Conservation (phyloP, 176 grass and related monocot genomes). For the Ananas comosus region DNA sequence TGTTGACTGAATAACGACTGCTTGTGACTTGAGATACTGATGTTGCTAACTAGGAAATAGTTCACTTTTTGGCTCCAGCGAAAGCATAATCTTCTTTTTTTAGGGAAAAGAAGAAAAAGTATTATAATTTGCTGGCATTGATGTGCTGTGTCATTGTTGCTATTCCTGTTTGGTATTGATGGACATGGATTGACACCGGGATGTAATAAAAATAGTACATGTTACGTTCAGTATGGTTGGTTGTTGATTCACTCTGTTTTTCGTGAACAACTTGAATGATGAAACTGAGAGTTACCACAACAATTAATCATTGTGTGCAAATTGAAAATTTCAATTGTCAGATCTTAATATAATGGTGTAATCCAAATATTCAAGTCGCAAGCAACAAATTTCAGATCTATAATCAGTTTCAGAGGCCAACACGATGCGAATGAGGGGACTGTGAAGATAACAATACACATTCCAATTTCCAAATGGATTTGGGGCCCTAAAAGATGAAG, state of each 20-base stretch:
- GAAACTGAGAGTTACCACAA: too few species aligned
- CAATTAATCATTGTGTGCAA: too few species aligned
- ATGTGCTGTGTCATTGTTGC: background rate
- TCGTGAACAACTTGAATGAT: too few species aligned
- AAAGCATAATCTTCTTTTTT: background rate
- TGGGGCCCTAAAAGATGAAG: background rate
- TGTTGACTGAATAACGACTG: background rate
- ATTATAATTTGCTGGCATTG: background rate
- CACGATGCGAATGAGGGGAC: background rate
- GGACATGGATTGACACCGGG: too few species aligned
- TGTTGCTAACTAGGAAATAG: background rate
- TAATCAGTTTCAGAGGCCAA: background rate
- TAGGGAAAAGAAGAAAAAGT: background rate
- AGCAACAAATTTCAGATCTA: background rate
- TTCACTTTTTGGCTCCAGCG: background rate
- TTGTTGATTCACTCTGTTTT: too few species aligned
- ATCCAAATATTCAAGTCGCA: background rate
- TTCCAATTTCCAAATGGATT: background rate
- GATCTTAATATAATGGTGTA: too few species aligned
- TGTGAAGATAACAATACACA: background rate
- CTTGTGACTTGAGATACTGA: background rate
- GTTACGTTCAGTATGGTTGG: too few species aligned
- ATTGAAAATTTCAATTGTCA: too few species aligned
- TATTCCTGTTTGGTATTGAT: background rate
- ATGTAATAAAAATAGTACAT: too few species aligned